Evolutionary conservation across 345 rosid genomes (phyloP).

Genomic region (Citrus sinensis): DNA sequence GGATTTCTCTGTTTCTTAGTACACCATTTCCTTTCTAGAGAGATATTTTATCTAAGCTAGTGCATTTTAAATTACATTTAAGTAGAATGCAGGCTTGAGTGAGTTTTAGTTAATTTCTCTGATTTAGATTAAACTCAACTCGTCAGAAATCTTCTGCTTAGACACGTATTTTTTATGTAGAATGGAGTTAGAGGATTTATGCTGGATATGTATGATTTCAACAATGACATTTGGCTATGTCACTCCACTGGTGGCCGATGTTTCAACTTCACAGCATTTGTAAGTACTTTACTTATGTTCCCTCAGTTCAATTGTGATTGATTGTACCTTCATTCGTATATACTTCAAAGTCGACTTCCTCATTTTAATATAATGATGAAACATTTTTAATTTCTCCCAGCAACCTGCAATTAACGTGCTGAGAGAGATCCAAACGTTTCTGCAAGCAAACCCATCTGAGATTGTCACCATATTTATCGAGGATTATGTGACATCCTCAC

Average conservation of each 20-base stretch:
- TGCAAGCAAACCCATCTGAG: conserved; percentile 71
- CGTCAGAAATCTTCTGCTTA: not conserved
- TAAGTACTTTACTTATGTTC: conserved; percentile 38
- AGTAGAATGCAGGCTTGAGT: not conserved
- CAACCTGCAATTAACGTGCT: conserved; percentile 81
- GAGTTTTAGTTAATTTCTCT: not conserved
- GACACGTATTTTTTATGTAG: conserved; percentile 32
- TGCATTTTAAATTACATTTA: not conserved
- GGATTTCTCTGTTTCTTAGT: not conserved
- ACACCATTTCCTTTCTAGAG: not conserved
- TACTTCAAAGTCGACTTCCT: not conserved
- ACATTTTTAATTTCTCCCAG: conserved; percentile 30
- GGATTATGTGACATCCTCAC: conserved; percentile 78
- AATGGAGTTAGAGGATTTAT: conserved; percentile 95
- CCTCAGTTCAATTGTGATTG: not conserved
- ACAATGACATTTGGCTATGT: conserved; percentile 80
- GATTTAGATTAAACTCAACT: conserved; percentile 1
- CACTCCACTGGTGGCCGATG: conserved; percentile 74
- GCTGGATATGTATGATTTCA: conserved; percentile 89
- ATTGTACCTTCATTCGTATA: not conserved
- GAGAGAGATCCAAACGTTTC: conserved; percentile 64
- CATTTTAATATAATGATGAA: not conserved
- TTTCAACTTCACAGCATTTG: conserved; percentile 76
- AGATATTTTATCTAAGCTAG: not conserved
- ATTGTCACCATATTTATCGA: conserved; percentile 89